Conservation (phyloP, 2,329 filamentous ascomycete species). For the Fusarium bulbicola region DNA sequence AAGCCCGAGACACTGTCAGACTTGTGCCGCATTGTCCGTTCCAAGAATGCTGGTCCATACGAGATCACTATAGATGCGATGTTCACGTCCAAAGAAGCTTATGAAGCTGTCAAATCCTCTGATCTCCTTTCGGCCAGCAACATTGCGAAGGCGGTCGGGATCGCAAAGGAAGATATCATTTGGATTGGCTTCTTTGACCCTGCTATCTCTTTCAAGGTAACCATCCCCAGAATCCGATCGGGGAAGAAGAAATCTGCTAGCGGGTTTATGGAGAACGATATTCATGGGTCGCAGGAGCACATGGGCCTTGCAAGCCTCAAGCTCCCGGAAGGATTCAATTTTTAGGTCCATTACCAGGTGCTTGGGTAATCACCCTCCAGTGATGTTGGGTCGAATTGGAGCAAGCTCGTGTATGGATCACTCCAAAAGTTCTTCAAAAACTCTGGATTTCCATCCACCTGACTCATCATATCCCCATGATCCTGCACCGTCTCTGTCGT, state of each 20-base stretch:
- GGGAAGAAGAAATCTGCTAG: slow-evolving; percentile 29
- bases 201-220: slow-evolving; percentile 56
- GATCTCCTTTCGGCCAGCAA: slow-evolving; percentile 12
- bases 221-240: slow-evolving; percentile 15
- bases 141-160: slow-evolving; percentile 35
- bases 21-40: slow-evolving; percentile 54
- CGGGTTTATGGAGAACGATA: slow-evolving; percentile 37
- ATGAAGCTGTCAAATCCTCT: slow-evolving; percentile 31
- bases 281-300: slow-evolving; percentile 38
- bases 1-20: slow-evolving; percentile 39
- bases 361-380: not conserved
- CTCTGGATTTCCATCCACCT: not conserved
- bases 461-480: not conserved
- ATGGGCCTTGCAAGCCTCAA: slow-evolving; percentile 22
- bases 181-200: slow-evolving; percentile 56
- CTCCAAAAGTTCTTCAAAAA: slow-evolving; percentile 25
- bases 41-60: slow-evolving; percentile 57
- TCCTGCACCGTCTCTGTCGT: not conserved
- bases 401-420: slow-evolving; percentile 20
- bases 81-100: slow-evolving; percentile 50
- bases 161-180: slow-evolving; percentile 44
- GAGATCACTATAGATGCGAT: slow-evolving; percentile 63
- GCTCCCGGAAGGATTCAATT: not conserved
- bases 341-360: not conserved
- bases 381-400: slow-evolving; percentile 13